These are phyloP conservation scores for Dovyalis caffra DNA, from an alignment of 345 rosid genomes.

Conservation along the genomic window DNA sequence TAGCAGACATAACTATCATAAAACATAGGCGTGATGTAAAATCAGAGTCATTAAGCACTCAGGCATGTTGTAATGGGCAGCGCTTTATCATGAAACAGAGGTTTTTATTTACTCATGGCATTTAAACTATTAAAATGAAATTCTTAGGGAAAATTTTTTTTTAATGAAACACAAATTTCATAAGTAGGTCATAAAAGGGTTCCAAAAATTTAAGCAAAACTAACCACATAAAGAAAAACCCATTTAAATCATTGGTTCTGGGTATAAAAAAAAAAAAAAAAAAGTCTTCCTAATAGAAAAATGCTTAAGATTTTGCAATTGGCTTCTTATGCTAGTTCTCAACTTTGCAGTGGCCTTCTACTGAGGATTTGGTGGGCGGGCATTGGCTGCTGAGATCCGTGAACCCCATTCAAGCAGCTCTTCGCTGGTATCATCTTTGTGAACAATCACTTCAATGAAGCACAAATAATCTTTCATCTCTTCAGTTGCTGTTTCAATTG, in stretches of 20 bases:
- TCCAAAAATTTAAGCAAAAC: background rate
- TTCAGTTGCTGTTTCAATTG: slow-evolving; percentile 1
- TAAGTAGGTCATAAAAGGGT: background rate
- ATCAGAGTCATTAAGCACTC: background rate
- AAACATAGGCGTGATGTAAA: background rate
- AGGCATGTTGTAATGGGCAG: background rate
- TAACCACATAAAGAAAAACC: background rate
- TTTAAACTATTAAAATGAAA: too few species aligned
- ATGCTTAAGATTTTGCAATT: too few species aligned
- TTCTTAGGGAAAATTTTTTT: too few species aligned
- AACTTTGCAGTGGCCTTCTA: background rate
- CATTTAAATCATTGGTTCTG: background rate
- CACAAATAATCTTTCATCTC: background rate
- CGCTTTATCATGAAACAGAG: background rate
- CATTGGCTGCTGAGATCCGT: background rate
- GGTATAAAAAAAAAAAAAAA: background rate
- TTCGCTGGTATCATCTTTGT: slow-evolving; percentile 12
- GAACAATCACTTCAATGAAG: slow-evolving; percentile 11
- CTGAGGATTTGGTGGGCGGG: slow-evolving; percentile 4
- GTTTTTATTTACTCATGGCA: background rate
- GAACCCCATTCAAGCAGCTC: slow-evolving; percentile 1
- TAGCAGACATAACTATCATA: background rate
- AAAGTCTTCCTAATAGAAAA: too few species aligned
- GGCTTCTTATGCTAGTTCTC: too few species aligned
- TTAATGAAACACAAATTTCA: background rate